Evolutionary conservation across 2,329 filamentous ascomycete species (phyloP).

Genomic region (Colletotrichum eremochloae): DNA sequence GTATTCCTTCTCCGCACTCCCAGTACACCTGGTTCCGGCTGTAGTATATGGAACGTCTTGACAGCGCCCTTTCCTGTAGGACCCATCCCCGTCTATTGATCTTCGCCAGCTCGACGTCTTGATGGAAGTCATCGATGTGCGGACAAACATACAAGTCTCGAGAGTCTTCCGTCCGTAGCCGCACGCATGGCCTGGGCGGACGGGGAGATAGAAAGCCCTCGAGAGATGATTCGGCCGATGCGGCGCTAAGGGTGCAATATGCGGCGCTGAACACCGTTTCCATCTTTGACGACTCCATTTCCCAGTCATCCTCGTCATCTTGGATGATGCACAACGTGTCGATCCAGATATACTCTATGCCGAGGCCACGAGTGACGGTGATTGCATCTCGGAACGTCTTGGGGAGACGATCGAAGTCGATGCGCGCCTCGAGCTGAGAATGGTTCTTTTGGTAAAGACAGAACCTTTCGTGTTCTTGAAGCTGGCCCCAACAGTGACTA

Average conservation of each 20-base stretch:
- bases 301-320: constrained; percentile 43
- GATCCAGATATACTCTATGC: constrained; percentile 44
- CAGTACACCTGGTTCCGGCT: constrained; percentile 53
- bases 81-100: constrained; percentile 56
- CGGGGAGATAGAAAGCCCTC: constrained; percentile 25
- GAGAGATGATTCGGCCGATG: constrained; percentile 19
- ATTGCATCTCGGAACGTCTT: constrained; percentile 42
- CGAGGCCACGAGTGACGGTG: constrained; percentile 36
- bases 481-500: constrained; percentile 45
- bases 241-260: constrained; percentile 27
- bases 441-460: not conserved
- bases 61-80: constrained; percentile 54
- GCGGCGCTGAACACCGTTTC: constrained; percentile 31
- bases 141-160: constrained; percentile 46
- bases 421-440: not conserved
- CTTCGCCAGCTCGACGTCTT: constrained; percentile 48
- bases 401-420: constrained; percentile 27
- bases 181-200: constrained; percentile 1
- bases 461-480: not conserved
- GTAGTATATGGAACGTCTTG: constrained; percentile 55
- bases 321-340: constrained; percentile 45
- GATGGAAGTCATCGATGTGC: constrained; percentile 52
- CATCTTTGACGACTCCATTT: constrained; percentile 38
- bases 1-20: constrained; percentile 53
- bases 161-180: not conserved